Evolutionary conservation across 2,329 filamentous ascomycete species (phyloP), one percentile per base, ranked within the genome.

Genomic region (Ophiostoma sp.): DNA sequence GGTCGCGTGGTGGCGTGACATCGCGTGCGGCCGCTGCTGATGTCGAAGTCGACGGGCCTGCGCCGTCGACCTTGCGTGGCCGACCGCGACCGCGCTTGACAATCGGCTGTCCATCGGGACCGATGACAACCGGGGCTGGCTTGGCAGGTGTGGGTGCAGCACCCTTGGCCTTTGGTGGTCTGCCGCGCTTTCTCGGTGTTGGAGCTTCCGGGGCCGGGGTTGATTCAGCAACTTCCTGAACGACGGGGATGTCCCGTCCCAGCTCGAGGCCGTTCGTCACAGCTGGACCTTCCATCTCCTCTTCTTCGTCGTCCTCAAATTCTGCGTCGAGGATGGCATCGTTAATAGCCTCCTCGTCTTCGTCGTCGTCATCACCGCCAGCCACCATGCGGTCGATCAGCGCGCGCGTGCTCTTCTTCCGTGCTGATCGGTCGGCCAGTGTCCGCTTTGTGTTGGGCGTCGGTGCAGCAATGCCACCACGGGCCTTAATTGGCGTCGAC

Each of bases 391-490:
- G 90, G 79, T 95, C 90, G 50, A 97, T 91, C 70, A 98, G 83
- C 3, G 90, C 89, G 70, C 90, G 87, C 28, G 92, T 92, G 80
- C 93, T 97, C 85, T 97, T 98, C 79, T 91, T 91, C 78, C 92
- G 90, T 1, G 95, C 95, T 5, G 95, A 98, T 68, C 92, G 90
- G 82, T 98, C 94, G 25, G 92, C 92, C 76, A 93, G 92, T 75
- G 87, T 89, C 57, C 87, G 85, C 76, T 90, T 87, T 28, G 74
- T 73, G 50, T 88, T 88, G 0, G 93, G 91, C 0, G 91, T 93
- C 48, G 79, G 77, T 45, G 83, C 78, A 4, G 6, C 48, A 33
- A 42, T 36, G 17, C 5, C 71, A 36, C 2, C 55, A 25, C 64
- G 31, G 7, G 81, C 45, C 17, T 36, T 69, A 17, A 25, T 55